Conservation (phyloP, 1,284 basidiomycete species). For the Phellinidium pouzarii region DNA sequence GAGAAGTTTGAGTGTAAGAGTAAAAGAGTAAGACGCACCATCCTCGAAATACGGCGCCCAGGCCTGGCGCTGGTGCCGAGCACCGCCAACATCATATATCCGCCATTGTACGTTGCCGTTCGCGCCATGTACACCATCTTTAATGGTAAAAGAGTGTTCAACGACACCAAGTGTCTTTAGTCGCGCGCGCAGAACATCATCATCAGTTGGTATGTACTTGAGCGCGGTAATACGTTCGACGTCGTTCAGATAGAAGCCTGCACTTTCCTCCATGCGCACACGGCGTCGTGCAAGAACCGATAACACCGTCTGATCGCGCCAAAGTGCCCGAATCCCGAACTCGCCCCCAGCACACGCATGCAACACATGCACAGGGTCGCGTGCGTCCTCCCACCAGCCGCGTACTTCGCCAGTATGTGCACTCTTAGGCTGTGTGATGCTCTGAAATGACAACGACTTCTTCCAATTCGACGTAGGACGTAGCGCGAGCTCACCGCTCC, state of each 20-base stretch:
- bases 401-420: slow-evolving; percentile 60
- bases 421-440: slow-evolving; percentile 53
- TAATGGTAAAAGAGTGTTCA: slow-evolving; percentile 67
- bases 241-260: slow-evolving; percentile 77
- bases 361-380: slow-evolving; percentile 67
- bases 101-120: slow-evolving; percentile 63
- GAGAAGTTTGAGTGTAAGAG: not conserved
- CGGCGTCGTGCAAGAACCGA: slow-evolving; percentile 54
- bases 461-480: slow-evolving; percentile 67
- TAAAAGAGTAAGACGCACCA: slow-evolving; percentile 43
- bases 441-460: slow-evolving; percentile 49
- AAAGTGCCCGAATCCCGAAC: slow-evolving; percentile 59
- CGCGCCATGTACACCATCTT: slow-evolving; percentile 45
- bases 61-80: slow-evolving; percentile 66
- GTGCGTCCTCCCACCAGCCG: slow-evolving; percentile 79
- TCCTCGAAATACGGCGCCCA: slow-evolving; percentile 82
- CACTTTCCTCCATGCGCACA: slow-evolving; percentile 68
- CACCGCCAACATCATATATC: slow-evolving; percentile 77
- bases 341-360: slow-evolving; percentile 41
- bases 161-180: slow-evolving; percentile 72
- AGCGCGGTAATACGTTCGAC: slow-evolving; percentile 71
- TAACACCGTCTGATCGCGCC: slow-evolving; percentile 59
- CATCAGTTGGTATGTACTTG: slow-evolving; percentile 73
- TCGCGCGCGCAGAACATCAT: slow-evolving; percentile 65
- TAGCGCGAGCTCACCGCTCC: slow-evolving; percentile 45